These are phyloP conservation scores for Dictyostelium intermedium DNA, from an alignment of 78 protist genomes.

Conservation along the genomic window DNA sequence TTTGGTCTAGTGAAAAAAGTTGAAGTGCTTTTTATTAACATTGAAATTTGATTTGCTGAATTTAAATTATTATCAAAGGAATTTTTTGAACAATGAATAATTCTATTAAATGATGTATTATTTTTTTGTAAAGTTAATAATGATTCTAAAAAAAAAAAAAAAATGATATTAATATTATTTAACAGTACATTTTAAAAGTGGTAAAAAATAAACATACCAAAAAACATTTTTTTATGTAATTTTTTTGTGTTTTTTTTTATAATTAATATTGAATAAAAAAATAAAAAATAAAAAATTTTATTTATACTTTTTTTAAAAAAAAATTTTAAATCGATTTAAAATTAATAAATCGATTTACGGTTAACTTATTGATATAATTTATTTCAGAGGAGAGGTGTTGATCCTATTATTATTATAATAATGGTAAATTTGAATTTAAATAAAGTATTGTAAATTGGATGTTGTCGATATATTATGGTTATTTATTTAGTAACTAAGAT, in stretches of 20 bases:
- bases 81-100: background rate
- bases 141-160: background rate
- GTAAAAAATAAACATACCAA: background rate
- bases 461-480: background rate
- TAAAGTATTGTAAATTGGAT: background rate
- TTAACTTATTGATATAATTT: background rate
- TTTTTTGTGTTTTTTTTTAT: too few species aligned
- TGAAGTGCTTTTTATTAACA: background rate
- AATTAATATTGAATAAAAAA: too few species aligned
- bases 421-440: too few species aligned
- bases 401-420: background rate
- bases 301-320: background rate
- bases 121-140: background rate
- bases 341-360: background rate
- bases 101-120: background rate
- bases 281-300: too few species aligned
- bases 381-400: background rate
- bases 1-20: background rate
- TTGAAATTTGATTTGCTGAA: background rate
- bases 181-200: too few species aligned
- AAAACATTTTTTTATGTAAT: background rate
- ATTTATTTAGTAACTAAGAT: too few species aligned
- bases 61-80: background rate
- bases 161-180: too few species aligned
- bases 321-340: background rate